Conservation (phyloP, 1,284 basidiomycete species). For the Leccinum pachyderme region DNA sequence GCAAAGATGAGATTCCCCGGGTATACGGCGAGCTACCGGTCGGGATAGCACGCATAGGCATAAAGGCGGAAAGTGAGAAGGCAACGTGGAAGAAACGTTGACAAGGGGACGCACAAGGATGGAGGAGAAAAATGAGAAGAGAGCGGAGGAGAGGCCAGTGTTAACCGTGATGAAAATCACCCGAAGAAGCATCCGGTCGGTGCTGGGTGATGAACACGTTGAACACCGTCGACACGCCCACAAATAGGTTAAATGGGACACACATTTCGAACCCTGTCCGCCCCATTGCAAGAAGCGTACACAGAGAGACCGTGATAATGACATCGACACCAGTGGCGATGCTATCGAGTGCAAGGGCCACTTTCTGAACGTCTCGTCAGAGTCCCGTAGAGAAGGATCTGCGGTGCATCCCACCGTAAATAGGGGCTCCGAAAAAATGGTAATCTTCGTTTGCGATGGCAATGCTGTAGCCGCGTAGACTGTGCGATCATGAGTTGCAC, state of each 20-base stretch:
- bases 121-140: conserved; percentile 26
- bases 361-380: conserved; percentile 16
- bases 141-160: conserved; percentile 24
- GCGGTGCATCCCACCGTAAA: conserved; percentile 16
- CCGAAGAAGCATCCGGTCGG: conserved; percentile 23
- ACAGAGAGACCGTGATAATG: conserved; percentile 21
- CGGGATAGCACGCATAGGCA: neutral
- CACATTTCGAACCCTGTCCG: conserved; percentile 26
- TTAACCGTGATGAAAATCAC: conserved; percentile 27
- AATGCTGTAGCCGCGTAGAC: conserved; percentile 21
- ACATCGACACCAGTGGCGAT: conserved; percentile 21
- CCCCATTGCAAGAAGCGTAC: conserved; percentile 19
- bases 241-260: neutral
- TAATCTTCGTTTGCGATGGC: conserved; percentile 17
- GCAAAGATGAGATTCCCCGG: conserved; percentile 25
- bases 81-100: neutral
- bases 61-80: neutral
- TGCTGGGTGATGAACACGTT: conserved; percentile 9
- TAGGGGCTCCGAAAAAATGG: conserved; percentile 15
- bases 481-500: conserved; percentile 10
- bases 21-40: conserved; percentile 20
- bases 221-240: neutral
- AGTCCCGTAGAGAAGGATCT: neutral
- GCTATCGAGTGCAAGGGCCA: conserved; percentile 15
- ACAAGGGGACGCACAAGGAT: conserved; percentile 15